Percentiles rank a stretch among this genome's conserved stretches.
Evolutionary conservation across 495 filamentous ascomycete genomes (phyloP).

Genomic region (Neurospora sp.): DNA sequence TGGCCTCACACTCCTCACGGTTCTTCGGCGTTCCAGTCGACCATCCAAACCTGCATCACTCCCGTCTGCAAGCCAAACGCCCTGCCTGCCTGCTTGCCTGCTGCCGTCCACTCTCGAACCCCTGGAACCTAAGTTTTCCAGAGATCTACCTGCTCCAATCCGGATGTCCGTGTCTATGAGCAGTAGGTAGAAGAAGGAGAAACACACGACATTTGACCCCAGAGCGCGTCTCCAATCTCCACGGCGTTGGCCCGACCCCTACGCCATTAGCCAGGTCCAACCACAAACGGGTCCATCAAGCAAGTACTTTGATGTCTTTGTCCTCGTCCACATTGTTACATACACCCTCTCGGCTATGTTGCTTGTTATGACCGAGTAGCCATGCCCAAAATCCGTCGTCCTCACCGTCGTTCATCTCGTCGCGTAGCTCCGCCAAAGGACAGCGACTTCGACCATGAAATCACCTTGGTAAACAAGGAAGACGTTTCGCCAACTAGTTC

Average conservation of each 20-base stretch:
- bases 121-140: neutral
- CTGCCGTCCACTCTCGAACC: neutral
- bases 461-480: conserved; percentile 40
- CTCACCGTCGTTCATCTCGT: conserved; percentile 33
- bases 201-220: neutral
- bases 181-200: neutral
- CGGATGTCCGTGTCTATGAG: neutral
- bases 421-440: conserved; percentile 38
- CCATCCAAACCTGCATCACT: neutral
- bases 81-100: neutral
- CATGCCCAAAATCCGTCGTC: conserved; percentile 31
- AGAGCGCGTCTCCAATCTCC: neutral
- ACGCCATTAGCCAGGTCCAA: neutral
- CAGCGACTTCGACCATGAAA: conserved; percentile 52
- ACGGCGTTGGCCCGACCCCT: neutral
- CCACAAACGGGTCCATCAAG: too few species aligned
- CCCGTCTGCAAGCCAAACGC: neutral
- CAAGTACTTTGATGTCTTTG: neutral
- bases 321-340: neutral
- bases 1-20: neutral
- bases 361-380: conserved; percentile 8
- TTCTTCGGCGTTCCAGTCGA: neutral
- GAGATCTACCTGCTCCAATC: neutral
- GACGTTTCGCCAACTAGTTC: neutral
- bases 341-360: neutral